Base-by-base conservation (phyloP, 352 stramenopile species). In the Phytophthora constricta region DNA sequence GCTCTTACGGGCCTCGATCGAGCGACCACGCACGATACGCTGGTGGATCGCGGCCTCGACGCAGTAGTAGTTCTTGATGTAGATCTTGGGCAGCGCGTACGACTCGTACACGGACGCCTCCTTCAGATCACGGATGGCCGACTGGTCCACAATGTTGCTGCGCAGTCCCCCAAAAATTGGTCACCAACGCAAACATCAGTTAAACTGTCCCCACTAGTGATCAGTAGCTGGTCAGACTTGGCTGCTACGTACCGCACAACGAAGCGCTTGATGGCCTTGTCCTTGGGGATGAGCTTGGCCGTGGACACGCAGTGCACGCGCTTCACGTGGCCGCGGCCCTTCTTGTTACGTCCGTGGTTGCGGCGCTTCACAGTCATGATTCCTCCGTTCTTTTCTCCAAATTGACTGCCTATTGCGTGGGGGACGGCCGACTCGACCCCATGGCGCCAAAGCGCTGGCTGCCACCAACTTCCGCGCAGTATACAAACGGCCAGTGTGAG, bases 51-150 rank as follows among this genome's bases (percentile, higher is more conserved):
- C 98, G 50, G 97, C 97, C 78, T 99, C 97, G 27, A 99, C 96
- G 82, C 97, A 99, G 92, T 99, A 99, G 85, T 99, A 99, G 95
- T 99, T 98, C 96, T 99, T 99, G 77, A 99, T 98, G 93, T 99
- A 99, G 69, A 99, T 96, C 92, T 99, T 99, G 68, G 98, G 98
- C 66, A 99, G 86, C 64, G 96, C 91, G 87, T 99, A 99, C 80
- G 98, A 98, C 84, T 99, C 96, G 90, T 99, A 99, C 59, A 98
- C 97, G 23, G 92, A 98, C 37, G 97, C 93, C 75, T 99, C 97
- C 83, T 98, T 98, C 77, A 99, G 96, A 86, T 99, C 97, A 95
- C 97, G 90, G 64, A 99, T 93, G 52, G 97, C 98, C 69, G 97
- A 99, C 59, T 98, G 97, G 89, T 99, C 98, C 55, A 99, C 97